Evolutionary conservation across 441 rosid genomes (phyloP).

Genomic region (Euphorbia celastroides): DNA sequence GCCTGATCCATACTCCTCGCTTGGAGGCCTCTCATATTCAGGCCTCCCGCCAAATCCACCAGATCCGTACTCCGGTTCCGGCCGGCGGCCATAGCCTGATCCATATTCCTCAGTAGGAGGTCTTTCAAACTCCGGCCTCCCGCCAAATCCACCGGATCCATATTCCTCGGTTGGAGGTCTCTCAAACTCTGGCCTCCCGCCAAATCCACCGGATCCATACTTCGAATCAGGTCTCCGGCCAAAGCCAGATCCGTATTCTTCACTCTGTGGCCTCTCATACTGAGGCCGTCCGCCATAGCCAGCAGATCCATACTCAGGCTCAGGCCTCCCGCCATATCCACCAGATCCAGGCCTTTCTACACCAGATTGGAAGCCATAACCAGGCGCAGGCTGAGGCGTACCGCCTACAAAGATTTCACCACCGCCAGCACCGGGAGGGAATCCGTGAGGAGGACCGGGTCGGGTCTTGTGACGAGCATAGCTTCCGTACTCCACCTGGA

Average conservation of each 20-base stretch:
- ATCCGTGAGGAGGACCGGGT: conserved; percentile 25
- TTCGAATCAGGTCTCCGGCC: conserved; percentile 8
- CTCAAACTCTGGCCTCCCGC: conserved; percentile 24
- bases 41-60: conserved; percentile 26
- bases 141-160: conserved; percentile 33
- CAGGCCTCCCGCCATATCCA: conserved; percentile 6
- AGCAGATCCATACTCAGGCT: background rate
- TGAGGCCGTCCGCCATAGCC: conserved; percentile 17
- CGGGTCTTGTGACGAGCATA: conserved; percentile 60
- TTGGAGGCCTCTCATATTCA: background rate
- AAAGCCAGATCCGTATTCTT: conserved; percentile 3
- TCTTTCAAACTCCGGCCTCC: background rate
- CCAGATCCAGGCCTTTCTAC: conserved; percentile 18
- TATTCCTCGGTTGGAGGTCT: conserved; percentile 17
- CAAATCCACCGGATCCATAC: conserved; percentile 34
- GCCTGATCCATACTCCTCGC: conserved; percentile 25
- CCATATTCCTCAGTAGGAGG: conserved; percentile 17
- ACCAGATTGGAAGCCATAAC: conserved; percentile 22
- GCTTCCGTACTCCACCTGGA: conserved; percentile 61
- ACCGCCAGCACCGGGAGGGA: conserved; percentile 27
- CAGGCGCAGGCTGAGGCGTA: conserved; percentile 21
- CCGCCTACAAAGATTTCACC: conserved; percentile 12
- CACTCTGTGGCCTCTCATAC: conserved; percentile 6
- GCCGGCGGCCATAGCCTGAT: conserved; percentile 25
- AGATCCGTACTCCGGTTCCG: conserved; percentile 25